Base-by-base conservation (phyloP, 192 early-diverging fungal genomes). In the Coemansia aciculifera region DNA sequence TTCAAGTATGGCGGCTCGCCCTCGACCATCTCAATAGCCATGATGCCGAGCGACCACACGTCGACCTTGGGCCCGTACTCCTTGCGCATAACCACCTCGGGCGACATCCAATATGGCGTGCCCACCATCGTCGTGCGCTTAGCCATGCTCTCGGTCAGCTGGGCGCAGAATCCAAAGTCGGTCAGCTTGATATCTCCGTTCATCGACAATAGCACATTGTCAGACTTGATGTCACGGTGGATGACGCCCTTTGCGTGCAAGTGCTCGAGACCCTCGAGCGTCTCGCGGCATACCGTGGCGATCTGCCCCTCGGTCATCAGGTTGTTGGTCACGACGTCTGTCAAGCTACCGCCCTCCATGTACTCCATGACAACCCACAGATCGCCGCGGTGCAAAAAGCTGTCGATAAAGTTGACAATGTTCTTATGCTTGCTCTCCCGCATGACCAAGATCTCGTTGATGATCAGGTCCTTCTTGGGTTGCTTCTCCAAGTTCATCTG, bases 311-410 rank as follows among this genome's bases (percentile, higher is more conserved):
- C 95, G n/a, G 87, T 89, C 88, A 98, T 84, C 60, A 86, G 85
- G 77, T 90, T 95, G 85, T 97, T 96, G 75, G 92, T 92, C 77
- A 99, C 97, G 32, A 98, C 91, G 73, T 99, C 96, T n/a, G 95
- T 99, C 78, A 99, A 85, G 21, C 95, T 88, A 49, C 97, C 97
- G 52, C 95, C 97, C 78, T 99, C 97, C 96, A 99, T 99, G 78
- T 91, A 94, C 85, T 99, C 97, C 94, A 99, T 95, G 31, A 99
- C 89, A 9, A 99, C 93, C 97, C 97, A 99, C 65, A 99, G 82
- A 43, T 98, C 95, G 27, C 84, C 85, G 74, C 88, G 89, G 59
- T 95, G 88, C 71, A 99, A 78, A 78, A 91, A 99, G 9, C 91
- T 86, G 77, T 98, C 95, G 44, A 95, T 80, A 69, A 91, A 99